phyloP scores from a whole-genome alignment of 2,329 filamentous ascomycete species.

The Aspergillus alliaceus region DNA sequence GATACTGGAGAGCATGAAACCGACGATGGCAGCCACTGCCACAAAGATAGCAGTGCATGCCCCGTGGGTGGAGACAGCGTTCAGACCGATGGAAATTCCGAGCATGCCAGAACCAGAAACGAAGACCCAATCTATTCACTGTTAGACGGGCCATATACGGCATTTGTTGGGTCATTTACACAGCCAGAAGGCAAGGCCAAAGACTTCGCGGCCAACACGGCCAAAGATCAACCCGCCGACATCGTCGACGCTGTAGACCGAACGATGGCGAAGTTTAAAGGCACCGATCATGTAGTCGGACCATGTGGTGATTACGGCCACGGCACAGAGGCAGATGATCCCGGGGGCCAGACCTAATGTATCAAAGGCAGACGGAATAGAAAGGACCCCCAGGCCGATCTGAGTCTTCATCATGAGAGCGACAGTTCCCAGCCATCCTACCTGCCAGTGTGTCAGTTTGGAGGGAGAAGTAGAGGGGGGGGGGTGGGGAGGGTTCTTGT shows the following conservation, averaged over 20 bases:
- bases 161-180: slow-evolving; percentile 10
- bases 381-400: slow-evolving; percentile 48
- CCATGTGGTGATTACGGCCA: slow-evolving; percentile 50
- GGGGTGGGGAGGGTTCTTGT: too few species aligned
- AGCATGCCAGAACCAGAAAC: slow-evolving; percentile 46
- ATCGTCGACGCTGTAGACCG: slow-evolving; percentile 60
- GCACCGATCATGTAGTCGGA: slow-evolving; percentile 48
- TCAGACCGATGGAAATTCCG: slow-evolving; percentile 42
- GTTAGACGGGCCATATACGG: background rate
- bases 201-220: slow-evolving; percentile 51
- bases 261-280: slow-evolving; percentile 55
- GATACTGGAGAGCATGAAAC: slow-evolving; percentile 30
- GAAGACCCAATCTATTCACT: slow-evolving; percentile 31
- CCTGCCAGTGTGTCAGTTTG: slow-evolving; percentile 19
- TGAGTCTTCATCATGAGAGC: slow-evolving; percentile 49
- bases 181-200: slow-evolving; percentile 27
- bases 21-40: slow-evolving; percentile 24
- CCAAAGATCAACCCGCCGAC: slow-evolving; percentile 57
- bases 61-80: slow-evolving; percentile 43
- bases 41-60: slow-evolving; percentile 27
- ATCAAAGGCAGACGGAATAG: slow-evolving; percentile 48
- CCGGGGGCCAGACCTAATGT: slow-evolving; percentile 50
- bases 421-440: slow-evolving; percentile 46
- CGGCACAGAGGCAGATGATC: slow-evolving; percentile 42
- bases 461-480: too few species aligned